These are phyloP conservation scores for Aspergillus sp. DNA, from an alignment of 2,329 filamentous ascomycete species.

Conservation along the genomic window DNA sequence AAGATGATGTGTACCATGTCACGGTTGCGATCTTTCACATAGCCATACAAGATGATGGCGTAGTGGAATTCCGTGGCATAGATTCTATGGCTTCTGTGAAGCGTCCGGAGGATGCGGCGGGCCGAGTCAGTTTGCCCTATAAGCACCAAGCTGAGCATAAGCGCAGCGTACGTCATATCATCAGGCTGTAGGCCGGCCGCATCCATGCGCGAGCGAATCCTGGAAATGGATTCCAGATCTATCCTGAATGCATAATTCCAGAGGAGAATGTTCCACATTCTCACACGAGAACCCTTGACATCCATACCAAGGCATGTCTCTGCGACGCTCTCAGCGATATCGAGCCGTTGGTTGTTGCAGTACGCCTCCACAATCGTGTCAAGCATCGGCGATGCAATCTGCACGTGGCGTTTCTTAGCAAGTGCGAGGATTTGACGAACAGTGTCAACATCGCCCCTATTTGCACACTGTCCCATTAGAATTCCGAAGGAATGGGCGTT, in stretches of 20 bases:
- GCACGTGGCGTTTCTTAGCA: slow-evolving; percentile 55
- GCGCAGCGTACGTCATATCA: slow-evolving; percentile 57
- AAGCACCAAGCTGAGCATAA: slow-evolving; percentile 58
- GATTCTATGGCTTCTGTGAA: slow-evolving; percentile 38
- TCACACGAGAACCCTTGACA: slow-evolving; percentile 53
- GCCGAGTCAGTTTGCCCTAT: slow-evolving; percentile 55
- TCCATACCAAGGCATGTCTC: slow-evolving; percentile 53
- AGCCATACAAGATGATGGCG: slow-evolving; percentile 45
- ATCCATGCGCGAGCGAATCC: slow-evolving; percentile 56
- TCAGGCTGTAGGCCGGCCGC: slow-evolving; percentile 51
- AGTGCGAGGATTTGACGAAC: slow-evolving; percentile 64
- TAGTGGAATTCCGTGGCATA: slow-evolving; percentile 45
- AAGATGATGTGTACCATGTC: slow-evolving; percentile 52
- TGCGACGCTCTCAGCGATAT: slow-evolving; percentile 59
- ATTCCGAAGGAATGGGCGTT: slow-evolving; percentile 67
- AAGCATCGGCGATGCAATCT: slow-evolving; percentile 57
- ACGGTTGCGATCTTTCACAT: slow-evolving; percentile 49
- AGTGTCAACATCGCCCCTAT: slow-evolving; percentile 69
- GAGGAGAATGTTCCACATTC: slow-evolving; percentile 77
- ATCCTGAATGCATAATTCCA: slow-evolving; percentile 65
- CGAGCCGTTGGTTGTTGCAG: slow-evolving; percentile 55
- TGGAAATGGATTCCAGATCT: slow-evolving; percentile 53
- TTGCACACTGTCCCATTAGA: slow-evolving; percentile 69
- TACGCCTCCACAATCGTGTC: slow-evolving; percentile 66
- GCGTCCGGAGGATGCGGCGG: slow-evolving; percentile 46